phyloP scores from a whole-genome alignment of 495 filamentous ascomycete species.

The Hypoxylon intermedium region DNA sequence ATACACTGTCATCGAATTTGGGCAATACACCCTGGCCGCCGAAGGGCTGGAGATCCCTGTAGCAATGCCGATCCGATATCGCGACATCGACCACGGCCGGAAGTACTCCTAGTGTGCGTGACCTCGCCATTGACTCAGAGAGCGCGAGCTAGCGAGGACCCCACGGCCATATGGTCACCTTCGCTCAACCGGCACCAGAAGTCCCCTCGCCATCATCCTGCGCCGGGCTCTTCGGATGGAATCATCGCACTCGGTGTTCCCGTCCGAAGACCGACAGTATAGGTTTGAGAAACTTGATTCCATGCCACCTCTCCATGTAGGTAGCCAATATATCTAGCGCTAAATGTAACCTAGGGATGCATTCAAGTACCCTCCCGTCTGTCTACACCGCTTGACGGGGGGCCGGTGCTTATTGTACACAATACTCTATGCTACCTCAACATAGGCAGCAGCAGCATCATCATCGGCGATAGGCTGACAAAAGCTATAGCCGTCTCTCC shows the following conservation, averaged over 20 bases:
- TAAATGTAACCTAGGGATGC: conserved; percentile 20
- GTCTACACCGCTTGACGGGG: conserved; percentile 26
- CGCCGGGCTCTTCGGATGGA: background rate
- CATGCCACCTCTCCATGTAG: background rate
- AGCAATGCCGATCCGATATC: conserved; percentile 24
- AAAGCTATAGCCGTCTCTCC: conserved; percentile 19
- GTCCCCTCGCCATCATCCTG: background rate
- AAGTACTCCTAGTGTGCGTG: background rate
- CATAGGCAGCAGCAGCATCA: conserved; percentile 9
- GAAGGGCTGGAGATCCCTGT: background rate
- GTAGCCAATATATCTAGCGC: background rate
- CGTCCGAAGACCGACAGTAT: conserved; percentile 16
- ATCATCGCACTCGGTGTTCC: conserved; percentile 9
- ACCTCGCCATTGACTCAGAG: conserved; percentile 10
- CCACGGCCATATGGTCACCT: conserved; percentile 10
- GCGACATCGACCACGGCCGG: conserved; percentile 4
- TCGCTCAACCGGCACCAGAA: background rate
- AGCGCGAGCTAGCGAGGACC: conserved; percentile 19
- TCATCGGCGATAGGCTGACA: conserved; percentile 21
- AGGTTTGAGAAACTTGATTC: conserved; percentile 1
- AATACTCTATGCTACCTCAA: conserved; percentile 1
- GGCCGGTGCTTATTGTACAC: no score
- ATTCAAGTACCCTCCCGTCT: conserved; percentile 3
- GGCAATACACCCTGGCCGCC: background rate
- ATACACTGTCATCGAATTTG: background rate